These are phyloP conservation scores for Persicaria maculosa DNA, from an alignment of 148 eudicot species.

Conservation along the genomic window DNA sequence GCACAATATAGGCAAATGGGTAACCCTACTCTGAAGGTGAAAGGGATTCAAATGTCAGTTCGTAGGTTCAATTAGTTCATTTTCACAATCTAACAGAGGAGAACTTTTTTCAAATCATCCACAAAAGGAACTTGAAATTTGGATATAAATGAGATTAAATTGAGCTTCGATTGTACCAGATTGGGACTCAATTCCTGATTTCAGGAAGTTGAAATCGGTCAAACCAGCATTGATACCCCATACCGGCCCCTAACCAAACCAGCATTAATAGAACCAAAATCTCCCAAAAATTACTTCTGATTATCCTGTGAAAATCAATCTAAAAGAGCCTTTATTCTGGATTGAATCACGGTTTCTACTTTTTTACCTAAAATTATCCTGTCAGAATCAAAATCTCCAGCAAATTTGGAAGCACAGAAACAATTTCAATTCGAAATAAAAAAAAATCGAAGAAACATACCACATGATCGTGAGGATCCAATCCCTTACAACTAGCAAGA, in stretches of 20 bases:
- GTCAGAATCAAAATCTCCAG: background rate
- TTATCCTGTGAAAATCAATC: too few relatives aligned
- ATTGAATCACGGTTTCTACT: background rate
- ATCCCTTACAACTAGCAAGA: slow-evolving; percentile 56
- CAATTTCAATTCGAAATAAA: background rate
- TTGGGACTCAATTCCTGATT: too few relatives aligned
- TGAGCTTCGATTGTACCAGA: too few relatives aligned
- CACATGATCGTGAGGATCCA: slow-evolving; percentile 59
- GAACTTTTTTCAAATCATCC: background rate
- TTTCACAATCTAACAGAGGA: background rate
- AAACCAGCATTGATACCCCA: too few relatives aligned
- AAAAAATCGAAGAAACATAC: slow-evolving; percentile 23
- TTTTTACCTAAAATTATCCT: background rate
- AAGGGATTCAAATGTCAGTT: background rate
- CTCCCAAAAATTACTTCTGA: too few relatives aligned
- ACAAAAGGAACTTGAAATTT: background rate
- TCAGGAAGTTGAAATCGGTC: too few relatives aligned
- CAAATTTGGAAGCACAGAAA: background rate
- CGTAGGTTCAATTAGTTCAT: background rate
- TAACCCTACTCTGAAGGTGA: background rate
- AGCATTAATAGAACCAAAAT: too few relatives aligned
- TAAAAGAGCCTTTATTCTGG: background rate
- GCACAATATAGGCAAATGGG: background rate
- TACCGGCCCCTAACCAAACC: too few relatives aligned
- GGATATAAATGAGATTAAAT: background rate